These are phyloP conservation scores for Blumeriella jaapii DNA, from an alignment of 2,329 filamentous ascomycete species.

Conservation along the genomic window DNA sequence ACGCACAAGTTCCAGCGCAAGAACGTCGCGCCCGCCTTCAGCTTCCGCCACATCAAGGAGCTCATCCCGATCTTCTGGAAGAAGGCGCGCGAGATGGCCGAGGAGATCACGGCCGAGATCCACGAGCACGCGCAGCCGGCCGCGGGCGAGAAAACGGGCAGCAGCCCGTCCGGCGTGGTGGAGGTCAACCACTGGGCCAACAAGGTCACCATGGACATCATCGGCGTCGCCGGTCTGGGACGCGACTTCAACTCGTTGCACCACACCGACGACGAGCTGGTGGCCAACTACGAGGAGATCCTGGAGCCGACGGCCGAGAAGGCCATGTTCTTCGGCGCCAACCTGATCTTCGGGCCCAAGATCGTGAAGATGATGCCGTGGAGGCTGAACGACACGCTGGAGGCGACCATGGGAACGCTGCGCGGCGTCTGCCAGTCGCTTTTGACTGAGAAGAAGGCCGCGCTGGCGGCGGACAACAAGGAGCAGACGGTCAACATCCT, in stretches of 20 bases:
- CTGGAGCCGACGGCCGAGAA: conserved; percentile 41
- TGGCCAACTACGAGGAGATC: conserved; percentile 41
- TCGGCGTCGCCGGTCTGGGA: conserved; percentile 60
- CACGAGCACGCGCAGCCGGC: conserved; percentile 27
- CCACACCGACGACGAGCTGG: conserved; percentile 47
- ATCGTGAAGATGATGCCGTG: conserved; percentile 53
- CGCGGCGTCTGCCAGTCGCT: conserved; percentile 49
- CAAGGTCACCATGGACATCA: conserved; percentile 60
- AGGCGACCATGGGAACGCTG: conserved; percentile 42
- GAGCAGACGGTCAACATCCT: conserved; percentile 57
- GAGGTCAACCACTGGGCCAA: conserved; percentile 52
- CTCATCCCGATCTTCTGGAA: conserved; percentile 74
- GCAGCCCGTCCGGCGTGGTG: conserved; percentile 32
- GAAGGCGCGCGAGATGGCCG: conserved; percentile 57
- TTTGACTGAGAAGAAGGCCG: conserved; percentile 54
- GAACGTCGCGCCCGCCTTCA: conserved; percentile 67
- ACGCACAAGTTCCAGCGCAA: conserved; percentile 74
- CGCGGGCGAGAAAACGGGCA: conserved; percentile 22
- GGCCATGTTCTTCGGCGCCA: conserved; percentile 43
- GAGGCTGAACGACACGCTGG: conserved; percentile 53
- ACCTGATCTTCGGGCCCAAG: conserved; percentile 48
- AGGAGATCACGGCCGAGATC: conserved; percentile 43
- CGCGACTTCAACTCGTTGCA: conserved; percentile 55
- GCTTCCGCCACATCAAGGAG: conserved; percentile 71
- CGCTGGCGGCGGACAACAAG: conserved; percentile 35